phyloP scores from a whole-genome alignment of 1,284 basidiomycete genomes.

The Microbotryomycetes sp. region DNA sequence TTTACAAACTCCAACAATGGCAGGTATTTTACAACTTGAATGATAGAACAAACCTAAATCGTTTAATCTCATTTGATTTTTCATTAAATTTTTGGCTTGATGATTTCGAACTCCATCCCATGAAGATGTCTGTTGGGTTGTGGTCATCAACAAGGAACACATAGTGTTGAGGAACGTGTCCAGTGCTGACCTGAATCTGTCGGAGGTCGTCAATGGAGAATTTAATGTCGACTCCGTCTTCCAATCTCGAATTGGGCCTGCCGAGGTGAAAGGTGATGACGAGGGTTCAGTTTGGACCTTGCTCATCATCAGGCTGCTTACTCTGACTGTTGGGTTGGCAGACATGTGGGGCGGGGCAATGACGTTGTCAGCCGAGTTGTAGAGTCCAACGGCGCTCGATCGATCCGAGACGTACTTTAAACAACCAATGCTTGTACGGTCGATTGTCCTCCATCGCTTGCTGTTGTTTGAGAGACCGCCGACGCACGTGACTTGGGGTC shows the following conservation, averaged over 20 bases:
- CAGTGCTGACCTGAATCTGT: slow-evolving; percentile 1
- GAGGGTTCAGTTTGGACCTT: not conserved
- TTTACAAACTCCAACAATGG: slow-evolving; percentile 78
- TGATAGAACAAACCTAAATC: slow-evolving; percentile 73
- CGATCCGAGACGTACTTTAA: not conserved
- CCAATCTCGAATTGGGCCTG: slow-evolving; percentile 17
- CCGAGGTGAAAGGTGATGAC: not conserved
- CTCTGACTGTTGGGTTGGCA: not conserved
- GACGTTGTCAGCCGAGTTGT: no score
- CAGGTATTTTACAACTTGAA: slow-evolving; percentile 59
- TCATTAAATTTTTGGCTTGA: slow-evolving; percentile 78
- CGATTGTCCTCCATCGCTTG: no score
- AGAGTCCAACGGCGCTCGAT: no score
- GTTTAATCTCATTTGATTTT: slow-evolving; percentile 70
- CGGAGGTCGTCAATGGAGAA: slow-evolving; percentile 28
- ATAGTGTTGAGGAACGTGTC: no score
- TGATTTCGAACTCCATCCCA: slow-evolving; percentile 26
- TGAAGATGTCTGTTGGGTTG: slow-evolving; percentile 2
- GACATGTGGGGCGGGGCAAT: not conserved
- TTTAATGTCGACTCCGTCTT: slow-evolving; percentile 24
- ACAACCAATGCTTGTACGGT: not conserved
- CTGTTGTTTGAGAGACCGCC: no score
- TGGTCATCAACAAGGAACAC: not conserved
- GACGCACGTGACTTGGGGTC: no score
- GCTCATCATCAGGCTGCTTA: not conserved